Conservation (phyloP, 805 yeast species). For the Myxozyma mucilagina region DNA sequence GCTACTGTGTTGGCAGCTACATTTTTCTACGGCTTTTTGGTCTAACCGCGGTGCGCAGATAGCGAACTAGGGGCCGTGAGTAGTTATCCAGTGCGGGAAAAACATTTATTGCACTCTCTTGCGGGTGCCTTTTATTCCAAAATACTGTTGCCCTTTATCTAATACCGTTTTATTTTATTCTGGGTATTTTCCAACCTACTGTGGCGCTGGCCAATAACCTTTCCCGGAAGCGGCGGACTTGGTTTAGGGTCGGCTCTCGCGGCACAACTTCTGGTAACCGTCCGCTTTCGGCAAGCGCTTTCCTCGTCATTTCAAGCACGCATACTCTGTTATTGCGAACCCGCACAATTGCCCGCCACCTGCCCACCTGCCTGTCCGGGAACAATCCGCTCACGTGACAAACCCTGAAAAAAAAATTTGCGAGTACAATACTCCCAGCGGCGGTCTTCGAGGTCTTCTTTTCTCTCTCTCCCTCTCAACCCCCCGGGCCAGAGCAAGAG, state of each 20-base stretch:
- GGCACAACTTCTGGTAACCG: conserved; percentile 1
- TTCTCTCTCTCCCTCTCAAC: conserved; percentile 13
- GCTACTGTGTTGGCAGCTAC: not conserved
- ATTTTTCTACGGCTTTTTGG: too few relatives aligned
- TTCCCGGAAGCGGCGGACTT: conserved; percentile 12
- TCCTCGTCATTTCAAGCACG: not conserved
- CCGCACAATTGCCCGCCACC: not conserved
- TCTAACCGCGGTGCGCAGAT: not conserved
- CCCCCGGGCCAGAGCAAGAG: conserved; percentile 9
- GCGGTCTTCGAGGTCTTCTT: not conserved
- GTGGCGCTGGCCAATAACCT: conserved; percentile 13
- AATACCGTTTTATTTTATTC: not conserved
- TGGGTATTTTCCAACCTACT: not conserved
- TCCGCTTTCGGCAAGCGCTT: not conserved
- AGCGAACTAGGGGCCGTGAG: not conserved
- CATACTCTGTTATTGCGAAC: not conserved
- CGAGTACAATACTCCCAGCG: conserved; percentile 4
- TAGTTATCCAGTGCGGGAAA: not conserved
- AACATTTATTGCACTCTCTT: not conserved
- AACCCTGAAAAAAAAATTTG: conserved; percentile 3
- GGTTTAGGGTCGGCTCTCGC: conserved; percentile 13
- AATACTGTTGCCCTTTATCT: not conserved
- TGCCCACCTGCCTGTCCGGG: conserved; percentile 2
- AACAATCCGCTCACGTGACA: conserved; percentile 6
- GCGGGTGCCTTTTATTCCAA: not conserved